A percentile compares a stretch with the other conserved stretches of the same genome.
Conservation (phyloP, 768 basidiomycete genomes). For the Phanerodontia chrysosporium region DNA sequence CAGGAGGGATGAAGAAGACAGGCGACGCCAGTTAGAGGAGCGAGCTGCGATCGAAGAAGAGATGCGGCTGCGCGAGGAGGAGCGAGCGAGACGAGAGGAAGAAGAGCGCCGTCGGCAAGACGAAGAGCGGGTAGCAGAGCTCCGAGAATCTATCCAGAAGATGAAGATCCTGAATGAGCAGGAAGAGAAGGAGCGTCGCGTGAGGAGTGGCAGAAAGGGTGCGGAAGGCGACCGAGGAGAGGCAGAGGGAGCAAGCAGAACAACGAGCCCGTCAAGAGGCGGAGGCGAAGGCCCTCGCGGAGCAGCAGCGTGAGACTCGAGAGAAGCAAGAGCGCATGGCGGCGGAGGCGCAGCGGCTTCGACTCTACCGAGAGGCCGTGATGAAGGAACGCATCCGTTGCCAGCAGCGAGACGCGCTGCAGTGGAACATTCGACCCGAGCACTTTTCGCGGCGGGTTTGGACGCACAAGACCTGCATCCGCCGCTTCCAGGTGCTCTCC, state of each 20-base stretch:
- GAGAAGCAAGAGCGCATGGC: neutral
- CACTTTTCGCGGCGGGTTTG: constrained; percentile 31
- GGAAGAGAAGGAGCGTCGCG: neutral
- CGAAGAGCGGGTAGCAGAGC: neutral
- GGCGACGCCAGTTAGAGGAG: neutral
- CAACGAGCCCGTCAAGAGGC: neutral
- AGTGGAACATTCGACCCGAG: neutral
- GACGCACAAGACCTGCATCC: constrained; percentile 60
- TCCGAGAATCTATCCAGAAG: constrained; percentile 3
- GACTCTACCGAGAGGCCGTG: constrained; percentile 1
- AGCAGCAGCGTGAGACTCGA: neutral
- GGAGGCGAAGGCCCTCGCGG: neutral
- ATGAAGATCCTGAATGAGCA: neutral
- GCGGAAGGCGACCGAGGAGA: neutral
- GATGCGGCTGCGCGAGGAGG: neutral
- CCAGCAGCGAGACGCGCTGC: neutral
- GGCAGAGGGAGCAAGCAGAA: neutral
- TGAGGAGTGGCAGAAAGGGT: neutral
- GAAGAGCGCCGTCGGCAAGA: neutral
- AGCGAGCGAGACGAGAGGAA: neutral
- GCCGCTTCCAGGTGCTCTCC: constrained; percentile 57
- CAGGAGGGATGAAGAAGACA: neutral
- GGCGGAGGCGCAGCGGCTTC: neutral
- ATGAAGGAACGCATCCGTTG: neutral
- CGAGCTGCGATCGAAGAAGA: neutral